Percentiles rank a stretch among this genome's conserved stretches.
Conservation (phyloP, 202 grass and related monocot genomes). For the Hordeum pubiflorum region DNA sequence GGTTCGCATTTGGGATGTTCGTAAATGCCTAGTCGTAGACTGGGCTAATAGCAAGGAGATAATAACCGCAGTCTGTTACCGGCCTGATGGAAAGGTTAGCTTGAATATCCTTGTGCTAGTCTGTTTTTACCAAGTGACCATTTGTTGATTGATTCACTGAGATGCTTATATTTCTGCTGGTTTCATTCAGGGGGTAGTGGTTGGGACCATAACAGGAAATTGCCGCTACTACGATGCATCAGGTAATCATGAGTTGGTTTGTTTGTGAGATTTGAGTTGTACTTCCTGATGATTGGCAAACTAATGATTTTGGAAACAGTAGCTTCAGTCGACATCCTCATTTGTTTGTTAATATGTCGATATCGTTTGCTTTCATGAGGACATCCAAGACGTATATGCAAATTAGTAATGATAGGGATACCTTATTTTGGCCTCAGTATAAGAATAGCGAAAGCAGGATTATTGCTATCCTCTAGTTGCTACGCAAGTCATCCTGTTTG, state of each 20-base stretch:
- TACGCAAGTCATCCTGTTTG: neutral
- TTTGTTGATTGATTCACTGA: neutral
- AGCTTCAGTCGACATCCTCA: slow-evolving; percentile 21
- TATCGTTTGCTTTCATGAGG: slow-evolving; percentile 19
- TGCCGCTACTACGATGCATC: slow-evolving; percentile 61
- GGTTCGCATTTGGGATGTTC: slow-evolving; percentile 66
- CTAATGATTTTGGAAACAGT: slow-evolving; percentile 34
- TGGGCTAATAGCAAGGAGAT: slow-evolving; percentile 66
- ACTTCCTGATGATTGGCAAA: slow-evolving; percentile 5
- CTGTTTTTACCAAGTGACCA: neutral
- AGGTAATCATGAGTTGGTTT: slow-evolving; percentile 46
- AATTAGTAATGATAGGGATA: slow-evolving; percentile 27
- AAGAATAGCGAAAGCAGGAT: neutral
- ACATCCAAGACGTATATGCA: slow-evolving; percentile 23
- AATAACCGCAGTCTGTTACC: slow-evolving; percentile 62
- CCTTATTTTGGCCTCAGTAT: neutral
- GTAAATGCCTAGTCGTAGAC: slow-evolving; percentile 43
- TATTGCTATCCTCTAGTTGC: slow-evolving; percentile 18
- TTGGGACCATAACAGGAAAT: slow-evolving; percentile 65
- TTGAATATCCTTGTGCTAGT: neutral
- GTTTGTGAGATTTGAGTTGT: slow-evolving; percentile 2
- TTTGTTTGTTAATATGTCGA: slow-evolving; percentile 51
- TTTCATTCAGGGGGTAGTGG: slow-evolving; percentile 52
- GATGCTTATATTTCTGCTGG: slow-evolving; percentile 21
- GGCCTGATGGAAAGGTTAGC: slow-evolving; percentile 60